phyloP scores from a whole-genome alignment of 306 rosid genomes.

The Malus sieversii region DNA sequence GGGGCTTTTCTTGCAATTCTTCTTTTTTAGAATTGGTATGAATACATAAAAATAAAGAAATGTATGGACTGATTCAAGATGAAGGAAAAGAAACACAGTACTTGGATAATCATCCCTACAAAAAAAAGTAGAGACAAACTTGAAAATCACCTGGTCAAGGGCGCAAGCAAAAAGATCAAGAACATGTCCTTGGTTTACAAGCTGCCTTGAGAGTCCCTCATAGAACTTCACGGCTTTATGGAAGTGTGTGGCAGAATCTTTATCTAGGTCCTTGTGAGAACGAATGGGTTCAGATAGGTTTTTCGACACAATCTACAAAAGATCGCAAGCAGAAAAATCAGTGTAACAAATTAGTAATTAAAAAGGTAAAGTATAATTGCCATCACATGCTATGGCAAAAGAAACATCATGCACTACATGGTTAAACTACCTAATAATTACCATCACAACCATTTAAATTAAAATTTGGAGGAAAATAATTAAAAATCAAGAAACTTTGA shows the following conservation, averaged over 20 bases:
- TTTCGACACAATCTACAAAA: constrained; percentile 78
- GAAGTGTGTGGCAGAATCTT: constrained; percentile 81
- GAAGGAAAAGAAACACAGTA: not conserved
- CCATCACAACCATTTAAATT: not conserved
- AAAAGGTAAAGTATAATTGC: not conserved
- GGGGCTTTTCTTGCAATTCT: not conserved
- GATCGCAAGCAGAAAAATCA: constrained; percentile 19
- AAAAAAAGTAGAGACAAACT: constrained; percentile 4
- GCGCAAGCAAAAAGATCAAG: constrained; percentile 96
- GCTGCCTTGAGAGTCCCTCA: constrained; percentile 92
- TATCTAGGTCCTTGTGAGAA: constrained; percentile 97
- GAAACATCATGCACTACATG: not conserved
- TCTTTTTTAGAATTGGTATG: not conserved
- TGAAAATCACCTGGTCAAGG: constrained; percentile 78
- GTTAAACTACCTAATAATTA: not conserved
- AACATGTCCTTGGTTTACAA: constrained; percentile 94
- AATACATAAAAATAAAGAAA: not conserved
- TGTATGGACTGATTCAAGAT: not conserved
- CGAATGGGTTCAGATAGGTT: constrained; percentile 88
- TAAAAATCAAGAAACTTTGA: not conserved
- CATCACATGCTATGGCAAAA: not conserved
- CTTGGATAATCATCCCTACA: not conserved
- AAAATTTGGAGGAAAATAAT: not conserved
- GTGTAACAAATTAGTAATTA: not conserved
- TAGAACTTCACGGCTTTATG: constrained; percentile 89